A percentile compares a stretch with the other conserved stretches of the same genome.
phyloP scores from a whole-genome alignment of 805 yeast species.

The Kregervanrija pseudodelftensis region DNA sequence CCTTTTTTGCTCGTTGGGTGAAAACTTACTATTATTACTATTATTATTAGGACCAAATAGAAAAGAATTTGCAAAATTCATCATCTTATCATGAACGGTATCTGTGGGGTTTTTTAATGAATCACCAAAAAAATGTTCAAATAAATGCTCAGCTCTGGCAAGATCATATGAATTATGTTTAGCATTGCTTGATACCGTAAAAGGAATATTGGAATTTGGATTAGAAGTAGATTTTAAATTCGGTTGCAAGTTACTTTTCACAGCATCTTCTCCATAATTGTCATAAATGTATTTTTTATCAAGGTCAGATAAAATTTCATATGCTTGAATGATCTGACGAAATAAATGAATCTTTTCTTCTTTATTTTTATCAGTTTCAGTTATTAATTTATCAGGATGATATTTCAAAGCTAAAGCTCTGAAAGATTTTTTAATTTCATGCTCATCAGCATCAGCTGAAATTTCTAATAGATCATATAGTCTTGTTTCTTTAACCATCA shows the following conservation, averaged over 20 bases:
- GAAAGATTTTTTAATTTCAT: slow-evolving; percentile 78
- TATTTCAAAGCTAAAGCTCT: slow-evolving; percentile 69
- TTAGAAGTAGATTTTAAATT: neutral
- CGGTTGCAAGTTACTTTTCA: slow-evolving; percentile 20
- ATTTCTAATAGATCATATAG: slow-evolving; percentile 71
- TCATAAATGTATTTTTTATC: slow-evolving; percentile 45
- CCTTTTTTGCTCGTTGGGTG: neutral
- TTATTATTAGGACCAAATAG: neutral
- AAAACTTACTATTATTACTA: neutral
- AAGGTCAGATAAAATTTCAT: slow-evolving; percentile 49
- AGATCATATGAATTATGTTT: no score
- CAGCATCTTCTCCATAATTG: slow-evolving; percentile 39
- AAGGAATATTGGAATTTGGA: no score
- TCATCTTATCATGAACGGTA: no score
- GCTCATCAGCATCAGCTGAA: slow-evolving; percentile 50
- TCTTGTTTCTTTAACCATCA: slow-evolving; percentile 65
- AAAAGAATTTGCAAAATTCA: no score
- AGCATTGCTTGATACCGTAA: no score
- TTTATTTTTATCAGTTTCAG: slow-evolving; percentile 19
- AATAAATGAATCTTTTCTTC: slow-evolving; percentile 41
- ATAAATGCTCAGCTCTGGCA: no score
- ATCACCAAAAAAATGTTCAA: no score
- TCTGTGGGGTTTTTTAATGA: no score
- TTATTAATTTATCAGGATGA: slow-evolving; percentile 76
- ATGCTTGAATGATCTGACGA: slow-evolving; percentile 59